Evolutionary conservation across 1,284 basidiomycete genomes (phyloP).

Genomic region (Ganoderma lucidum): DNA sequence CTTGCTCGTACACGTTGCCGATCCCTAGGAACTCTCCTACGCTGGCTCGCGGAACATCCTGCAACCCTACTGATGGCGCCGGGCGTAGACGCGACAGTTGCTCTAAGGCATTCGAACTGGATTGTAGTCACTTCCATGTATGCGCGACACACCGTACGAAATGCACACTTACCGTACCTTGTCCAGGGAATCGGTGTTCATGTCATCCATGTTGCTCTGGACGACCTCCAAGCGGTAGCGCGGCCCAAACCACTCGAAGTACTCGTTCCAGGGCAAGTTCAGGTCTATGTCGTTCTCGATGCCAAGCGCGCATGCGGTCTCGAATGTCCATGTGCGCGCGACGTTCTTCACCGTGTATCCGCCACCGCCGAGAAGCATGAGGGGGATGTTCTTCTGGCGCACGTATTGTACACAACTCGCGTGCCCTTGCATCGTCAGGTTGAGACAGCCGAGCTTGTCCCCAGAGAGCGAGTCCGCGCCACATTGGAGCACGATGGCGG

Average conservation of each 20-base stretch:
- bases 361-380: conserved; percentile 94
- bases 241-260: conserved; percentile 98
- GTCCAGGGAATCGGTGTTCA: conserved; percentile 87
- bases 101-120: conserved; percentile 65
- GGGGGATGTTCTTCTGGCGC: conserved; percentile 84
- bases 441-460: conserved; percentile 97
- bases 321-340: conserved; percentile 94
- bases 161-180: conserved; percentile 71
- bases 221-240: conserved; percentile 93
- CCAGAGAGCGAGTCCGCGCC: conserved; percentile 96
- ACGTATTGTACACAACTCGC: conserved; percentile 92
- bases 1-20: conserved; percentile 52
- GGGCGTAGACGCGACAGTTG: conserved; percentile 82
- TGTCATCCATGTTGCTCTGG: conserved; percentile 94
- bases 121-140: conserved; percentile 1
- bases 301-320: conserved; percentile 93
- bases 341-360: conserved; percentile 98
- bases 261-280: conserved; percentile 94
- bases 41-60: conserved; percentile 79
- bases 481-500: conserved; percentile 93
- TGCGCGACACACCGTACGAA: conserved; percentile 6
- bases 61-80: conserved; percentile 90
- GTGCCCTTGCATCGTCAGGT: conserved; percentile 95
- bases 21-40: conserved; percentile 73
- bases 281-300: conserved; percentile 81